phyloP scores from a whole-genome alignment of 768 basidiomycete genomes.

The Steccherinum ochraceum region DNA sequence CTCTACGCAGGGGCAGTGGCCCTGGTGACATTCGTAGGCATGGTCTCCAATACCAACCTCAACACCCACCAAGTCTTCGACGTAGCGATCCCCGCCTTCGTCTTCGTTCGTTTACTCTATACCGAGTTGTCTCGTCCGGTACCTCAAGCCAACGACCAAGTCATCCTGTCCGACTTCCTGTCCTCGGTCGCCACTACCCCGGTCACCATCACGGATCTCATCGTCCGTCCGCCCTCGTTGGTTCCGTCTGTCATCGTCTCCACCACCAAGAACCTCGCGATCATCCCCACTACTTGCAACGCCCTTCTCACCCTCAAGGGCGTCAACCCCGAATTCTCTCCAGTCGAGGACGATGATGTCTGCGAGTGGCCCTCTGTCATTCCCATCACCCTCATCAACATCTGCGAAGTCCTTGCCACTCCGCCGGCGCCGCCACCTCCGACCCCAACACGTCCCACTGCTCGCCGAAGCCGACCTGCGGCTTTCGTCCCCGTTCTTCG shows the following conservation, averaged over 20 bases:
- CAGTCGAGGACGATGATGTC: neutral
- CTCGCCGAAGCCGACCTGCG: no score
- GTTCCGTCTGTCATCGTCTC: neutral
- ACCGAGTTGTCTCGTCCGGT: neutral
- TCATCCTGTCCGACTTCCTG: neutral
- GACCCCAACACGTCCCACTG: no score
- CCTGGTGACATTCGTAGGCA: neutral
- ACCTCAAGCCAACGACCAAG: neutral
- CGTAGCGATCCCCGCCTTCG: neutral
- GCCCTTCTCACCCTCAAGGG: neutral
- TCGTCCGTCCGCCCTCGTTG: neutral
- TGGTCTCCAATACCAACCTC: neutral
- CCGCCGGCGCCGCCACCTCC: no score
- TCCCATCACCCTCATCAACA: neutral
- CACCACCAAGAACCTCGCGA: neutral
- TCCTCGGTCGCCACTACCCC: neutral
- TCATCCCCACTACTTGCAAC: neutral
- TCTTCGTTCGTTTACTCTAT: neutral
- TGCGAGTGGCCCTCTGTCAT: neutral
- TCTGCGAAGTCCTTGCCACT: no score
- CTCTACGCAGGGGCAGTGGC: neutral
- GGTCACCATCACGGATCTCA: neutral
- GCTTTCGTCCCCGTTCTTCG: no score
- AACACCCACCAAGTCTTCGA: neutral
- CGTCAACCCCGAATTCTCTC: no score